phyloP scores from a whole-genome alignment of 192 early-diverging fungal species.

The Backusella morwellensis region DNA sequence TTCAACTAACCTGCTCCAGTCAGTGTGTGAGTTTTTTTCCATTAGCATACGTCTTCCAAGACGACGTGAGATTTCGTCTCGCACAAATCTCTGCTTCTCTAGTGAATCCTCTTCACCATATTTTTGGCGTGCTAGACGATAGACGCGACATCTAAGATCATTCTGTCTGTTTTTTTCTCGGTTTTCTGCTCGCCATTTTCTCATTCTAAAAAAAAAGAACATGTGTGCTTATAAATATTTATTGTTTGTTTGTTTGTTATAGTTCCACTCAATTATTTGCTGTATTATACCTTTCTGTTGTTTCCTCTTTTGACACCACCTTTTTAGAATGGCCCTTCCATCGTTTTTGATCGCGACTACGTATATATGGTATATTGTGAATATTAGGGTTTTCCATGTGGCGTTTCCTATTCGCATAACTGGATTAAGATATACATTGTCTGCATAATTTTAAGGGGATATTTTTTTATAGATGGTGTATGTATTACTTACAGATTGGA shows the following conservation, averaged over 20 bases:
- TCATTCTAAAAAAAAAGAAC: constrained; percentile 32
- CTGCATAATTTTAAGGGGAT: not conserved
- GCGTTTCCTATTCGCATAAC: constrained; percentile 32
- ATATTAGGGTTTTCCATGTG: constrained; percentile 54
- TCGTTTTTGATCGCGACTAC: constrained; percentile 49
- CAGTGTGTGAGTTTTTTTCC: not conserved
- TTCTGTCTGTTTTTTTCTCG: constrained; percentile 61
- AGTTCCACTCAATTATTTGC: not conserved
- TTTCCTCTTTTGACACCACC: constrained; percentile 49
- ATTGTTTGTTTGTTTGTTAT: not conserved
- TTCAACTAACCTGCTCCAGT: not conserved
- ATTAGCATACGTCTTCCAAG: constrained; percentile 34
- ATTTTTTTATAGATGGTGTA: not conserved
- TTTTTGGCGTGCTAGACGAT: constrained; percentile 58
- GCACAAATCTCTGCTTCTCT: constrained; percentile 63
- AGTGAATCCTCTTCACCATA: constrained; percentile 62
- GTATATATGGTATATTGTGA: constrained; percentile 51
- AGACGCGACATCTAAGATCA: constrained; percentile 72
- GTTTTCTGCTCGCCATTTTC: constrained; percentile 49
- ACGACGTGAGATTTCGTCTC: constrained; percentile 57
- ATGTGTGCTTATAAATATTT: not conserved
- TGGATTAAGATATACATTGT: not conserved
- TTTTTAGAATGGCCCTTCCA: constrained; percentile 56
- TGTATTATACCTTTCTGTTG: constrained; percentile 36
- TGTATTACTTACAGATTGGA: constrained; percentile 32